Evolutionary conservation across 345 rosid species (phyloP).

Genomic region (Salix udensis): DNA sequence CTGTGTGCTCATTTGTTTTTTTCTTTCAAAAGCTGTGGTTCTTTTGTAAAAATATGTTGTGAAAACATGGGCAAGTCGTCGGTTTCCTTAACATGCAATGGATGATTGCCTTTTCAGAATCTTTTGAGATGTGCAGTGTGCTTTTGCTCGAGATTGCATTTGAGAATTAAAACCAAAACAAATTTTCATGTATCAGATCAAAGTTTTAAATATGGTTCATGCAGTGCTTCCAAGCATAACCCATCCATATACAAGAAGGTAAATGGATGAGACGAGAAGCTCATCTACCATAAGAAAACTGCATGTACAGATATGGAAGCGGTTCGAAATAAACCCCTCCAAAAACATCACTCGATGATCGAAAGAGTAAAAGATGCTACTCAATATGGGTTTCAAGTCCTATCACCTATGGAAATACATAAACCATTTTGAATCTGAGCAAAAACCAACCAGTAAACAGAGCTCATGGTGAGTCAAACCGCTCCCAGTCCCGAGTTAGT

Average conservation of each 20-base stretch:
- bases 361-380: background rate
- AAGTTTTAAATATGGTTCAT: background rate
- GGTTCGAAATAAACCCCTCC: background rate
- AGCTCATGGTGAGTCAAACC: constrained; percentile 27
- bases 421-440: background rate
- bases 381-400: background rate
- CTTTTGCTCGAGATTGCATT: background rate
- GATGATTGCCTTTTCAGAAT: background rate
- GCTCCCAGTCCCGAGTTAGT: constrained; percentile 43
- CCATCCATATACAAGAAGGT: background rate
- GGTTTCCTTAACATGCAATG: no score
- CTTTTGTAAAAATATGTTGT: background rate
- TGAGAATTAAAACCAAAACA: background rate
- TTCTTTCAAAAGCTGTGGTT: background rate
- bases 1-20: no score
- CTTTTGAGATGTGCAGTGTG: background rate
- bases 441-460: background rate
- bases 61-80: background rate
- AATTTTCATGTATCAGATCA: background rate
- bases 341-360: background rate
- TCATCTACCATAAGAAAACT: background rate
- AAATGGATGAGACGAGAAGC: background rate
- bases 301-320: background rate
- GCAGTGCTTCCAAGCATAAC: background rate
- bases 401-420: background rate